Evolutionary conservation across 352 stramenopile genomes (phyloP), one percentile per base, ranked within the genome.

Genomic region (Phytophthora kernoviae): DNA sequence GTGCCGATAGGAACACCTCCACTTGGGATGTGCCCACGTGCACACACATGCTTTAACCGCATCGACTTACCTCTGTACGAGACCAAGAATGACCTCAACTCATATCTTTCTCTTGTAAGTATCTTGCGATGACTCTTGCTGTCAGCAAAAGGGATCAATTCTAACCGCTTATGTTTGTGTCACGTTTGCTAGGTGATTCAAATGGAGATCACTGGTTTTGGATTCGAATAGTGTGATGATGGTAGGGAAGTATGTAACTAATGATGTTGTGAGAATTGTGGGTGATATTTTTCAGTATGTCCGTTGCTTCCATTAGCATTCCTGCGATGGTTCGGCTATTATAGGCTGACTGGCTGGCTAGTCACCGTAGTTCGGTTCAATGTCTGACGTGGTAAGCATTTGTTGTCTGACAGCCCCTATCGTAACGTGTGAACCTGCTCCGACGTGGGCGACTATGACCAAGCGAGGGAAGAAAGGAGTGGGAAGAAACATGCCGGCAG

Each of bases 11-110:
- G 79, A 1, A 68, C 65, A 4, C 78, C 81, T 4, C 64, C 76
- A 0, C 68, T 82, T 32, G 81, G 75, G 9, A 60, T 93, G 50
- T 96, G 81, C 67, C 85, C 88, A 4, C 71, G 82, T 60, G 88
- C 88, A 4, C 88, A 96, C 48, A 96, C 88, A 20, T 96, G 88
- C 52, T 96, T 96, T 57, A 96, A 96, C 54, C 87, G 88, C 32
- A 81, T 96, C 33, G 88, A 96, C 47, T 62, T 96, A 49, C 88
- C 88, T 1, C 44, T 94, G 15, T 96, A 96, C 60, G 55, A 79
- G 32, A 77, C 76, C 26, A 88, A 89, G 55, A 73, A 91, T 45
- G 84, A 96, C 76, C 86, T 99, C 60, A 81, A 70, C 30, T 89
- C 81, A 7, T 90, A 91, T 58, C 49, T 94, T 36, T 89, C 84